Conservation (phyloP, 441 rosid genomes). For the Adansonia madagascariensis region DNA sequence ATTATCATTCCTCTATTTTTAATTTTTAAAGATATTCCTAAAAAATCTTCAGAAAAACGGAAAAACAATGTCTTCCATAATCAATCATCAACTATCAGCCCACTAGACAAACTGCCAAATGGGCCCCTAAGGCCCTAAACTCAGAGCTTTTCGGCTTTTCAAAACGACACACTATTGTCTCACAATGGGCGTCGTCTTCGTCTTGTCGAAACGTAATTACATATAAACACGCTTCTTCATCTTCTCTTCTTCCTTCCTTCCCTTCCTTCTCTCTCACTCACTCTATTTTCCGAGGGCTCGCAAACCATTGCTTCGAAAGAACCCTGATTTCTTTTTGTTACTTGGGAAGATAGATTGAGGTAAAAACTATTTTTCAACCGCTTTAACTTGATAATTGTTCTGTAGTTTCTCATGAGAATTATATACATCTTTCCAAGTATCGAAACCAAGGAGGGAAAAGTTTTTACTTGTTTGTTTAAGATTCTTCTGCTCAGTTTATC, state of each 20-base stretch:
- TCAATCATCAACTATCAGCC: neutral
- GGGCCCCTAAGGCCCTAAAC: constrained; percentile 8
- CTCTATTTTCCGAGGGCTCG: constrained; percentile 25
- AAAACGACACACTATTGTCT: neutral
- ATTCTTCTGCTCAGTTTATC: neutral
- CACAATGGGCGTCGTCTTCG: constrained; percentile 16
- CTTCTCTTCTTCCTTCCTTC: neutral
- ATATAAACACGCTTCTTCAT: constrained; percentile 9
- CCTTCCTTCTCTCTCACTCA: neutral
- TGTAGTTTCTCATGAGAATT: neutral
- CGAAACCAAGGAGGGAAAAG: neutral
- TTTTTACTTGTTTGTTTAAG: neutral
- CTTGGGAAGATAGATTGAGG: constrained; percentile 22
- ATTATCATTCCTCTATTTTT: too few species aligned
- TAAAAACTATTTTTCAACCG: neutral
- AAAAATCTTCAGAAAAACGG: neutral
- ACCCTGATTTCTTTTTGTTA: constrained; percentile 19
- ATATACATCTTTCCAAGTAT: neutral
- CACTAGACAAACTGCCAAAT: neutral
- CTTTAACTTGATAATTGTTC: constrained; percentile 5
- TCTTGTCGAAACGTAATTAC: neutral
- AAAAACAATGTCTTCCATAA: constrained; percentile 4
- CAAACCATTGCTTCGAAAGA: constrained; percentile 3
- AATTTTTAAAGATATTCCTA: neutral
- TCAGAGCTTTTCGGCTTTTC: neutral